Evolutionary conservation across 2,329 filamentous ascomycete genomes (phyloP), one percentile per base, ranked within the genome.

Genomic region (Elsinoe arachidis): DNA sequence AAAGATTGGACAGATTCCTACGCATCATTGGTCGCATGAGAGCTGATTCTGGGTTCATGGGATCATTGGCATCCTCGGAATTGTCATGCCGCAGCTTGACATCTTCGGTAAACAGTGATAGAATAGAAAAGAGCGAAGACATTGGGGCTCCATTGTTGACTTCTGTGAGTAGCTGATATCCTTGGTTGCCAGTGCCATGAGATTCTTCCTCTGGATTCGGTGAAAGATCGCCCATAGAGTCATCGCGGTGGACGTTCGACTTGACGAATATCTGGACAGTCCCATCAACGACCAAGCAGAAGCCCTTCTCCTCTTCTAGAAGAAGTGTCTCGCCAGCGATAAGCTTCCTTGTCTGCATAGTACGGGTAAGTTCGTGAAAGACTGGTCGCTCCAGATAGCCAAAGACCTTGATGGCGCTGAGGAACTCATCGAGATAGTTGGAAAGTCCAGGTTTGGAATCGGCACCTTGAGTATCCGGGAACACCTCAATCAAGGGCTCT

Each of bases 401-500:
- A 73, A 99, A 99, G 58, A 99, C 93, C 72, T 97, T 99, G 76
- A 99, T 99, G 30, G 95, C 93, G 69, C 91, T 97, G 19, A 99
- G 77, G 65, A 99, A 99, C 70, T 99, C 95, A 72, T 99, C 93
- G 23, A 99, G 79, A 65, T 99, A 99, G 69, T 91, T 99, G n/a
- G 90, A 85, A 44, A 99, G 77, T 0, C 92, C 93, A 0, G 90
- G 85, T 71, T 99, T 99, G 30, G 84, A 85, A 61, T 91, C 90
- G 52, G 87, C 87, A 63, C 96, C 92, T 66, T 95, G 89, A 2
- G 87, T 86, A 66, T 97, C 92, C 3, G 93, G 91, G 68, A 97
- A 97, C 11, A 99, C 78, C 66, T 97, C 95, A 68, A 99, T 83
- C 64, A 96, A 88, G 0, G 93, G 90, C 72, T 97, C 92, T 73